phyloP scores from a whole-genome alignment of 352 stramenopile genomes.

The Pythium sukuiense region DNA sequence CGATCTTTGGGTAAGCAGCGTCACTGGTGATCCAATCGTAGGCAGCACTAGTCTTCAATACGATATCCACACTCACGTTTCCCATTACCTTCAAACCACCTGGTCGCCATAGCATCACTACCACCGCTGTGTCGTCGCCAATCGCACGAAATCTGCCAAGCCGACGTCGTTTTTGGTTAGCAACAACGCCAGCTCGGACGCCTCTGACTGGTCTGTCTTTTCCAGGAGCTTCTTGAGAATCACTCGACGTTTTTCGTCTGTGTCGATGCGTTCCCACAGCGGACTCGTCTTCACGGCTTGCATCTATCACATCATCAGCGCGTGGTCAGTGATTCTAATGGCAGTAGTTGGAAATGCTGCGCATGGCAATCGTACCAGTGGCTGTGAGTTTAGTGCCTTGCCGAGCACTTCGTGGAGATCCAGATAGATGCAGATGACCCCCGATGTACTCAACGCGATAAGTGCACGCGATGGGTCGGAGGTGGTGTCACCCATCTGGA shows the following conservation, averaged over 20 bases:
- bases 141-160: conserved; percentile 27
- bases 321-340: no score
- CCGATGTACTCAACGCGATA: conserved; percentile 65
- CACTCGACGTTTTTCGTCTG: conserved; percentile 38
- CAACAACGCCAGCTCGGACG: conserved; percentile 4
- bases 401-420: conserved; percentile 44
- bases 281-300: conserved; percentile 41
- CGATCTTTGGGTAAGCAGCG: no score
- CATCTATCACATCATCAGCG: conserved; percentile 25
- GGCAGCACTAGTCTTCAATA: no score
- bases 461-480: conserved; percentile 38
- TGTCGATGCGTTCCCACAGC: conserved; percentile 39
- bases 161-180: conserved; percentile 9
- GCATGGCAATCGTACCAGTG: conserved; percentile 42
- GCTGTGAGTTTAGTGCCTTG: conserved; percentile 38
- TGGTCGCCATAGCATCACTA: no score
- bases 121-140: conserved; percentile 26
- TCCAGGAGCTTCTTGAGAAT: conserved; percentile 40
- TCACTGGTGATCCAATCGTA: no score
- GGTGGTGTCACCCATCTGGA: neutral
- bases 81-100: no score
- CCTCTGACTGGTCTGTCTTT: conserved; percentile 17
- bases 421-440: conserved; percentile 61
- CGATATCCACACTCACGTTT: no score
- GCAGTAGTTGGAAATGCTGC: no score